These are phyloP conservation scores for Cercophora scortea DNA, from an alignment of 495 filamentous ascomycete genomes.

Conservation along the genomic window DNA sequence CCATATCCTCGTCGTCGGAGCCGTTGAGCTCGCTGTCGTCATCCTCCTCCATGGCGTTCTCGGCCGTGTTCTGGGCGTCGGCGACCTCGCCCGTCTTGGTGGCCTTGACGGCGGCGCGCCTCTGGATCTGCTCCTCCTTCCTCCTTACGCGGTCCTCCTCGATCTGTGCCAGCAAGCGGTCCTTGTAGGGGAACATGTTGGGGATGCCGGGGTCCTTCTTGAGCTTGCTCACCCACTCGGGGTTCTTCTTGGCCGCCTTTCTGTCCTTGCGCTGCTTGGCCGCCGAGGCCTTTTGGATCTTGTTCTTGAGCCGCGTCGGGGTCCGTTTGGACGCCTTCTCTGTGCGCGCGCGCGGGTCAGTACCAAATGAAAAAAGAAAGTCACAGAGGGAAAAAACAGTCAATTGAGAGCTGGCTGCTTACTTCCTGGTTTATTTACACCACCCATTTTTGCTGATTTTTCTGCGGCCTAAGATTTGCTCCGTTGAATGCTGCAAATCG, in stretches of 20 bases:
- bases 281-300: slow-evolving; percentile 89
- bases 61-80: slow-evolving; percentile 32
- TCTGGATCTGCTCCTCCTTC: slow-evolving; percentile 65
- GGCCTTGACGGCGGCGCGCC: slow-evolving; percentile 63
- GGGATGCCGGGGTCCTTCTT: slow-evolving; percentile 98
- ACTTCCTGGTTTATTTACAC: slow-evolving; percentile 48
- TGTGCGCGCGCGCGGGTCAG: slow-evolving; percentile 25
- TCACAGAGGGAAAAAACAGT: neutral
- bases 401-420: slow-evolving; percentile 8
- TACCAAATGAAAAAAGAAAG: neutral
- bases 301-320: slow-evolving; percentile 81
- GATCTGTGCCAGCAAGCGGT: slow-evolving; percentile 86
- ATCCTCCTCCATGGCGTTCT: slow-evolving; percentile 31
- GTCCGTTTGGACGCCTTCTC: slow-evolving; percentile 92
- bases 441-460: slow-evolving; percentile 26
- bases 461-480: no score
- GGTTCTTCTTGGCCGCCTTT: slow-evolving; percentile 90
- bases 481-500: no score
- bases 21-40: slow-evolving; percentile 44
- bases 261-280: slow-evolving; percentile 83
- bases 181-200: slow-evolving; percentile 96
- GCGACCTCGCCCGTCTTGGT: slow-evolving; percentile 36
- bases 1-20: slow-evolving; percentile 32
- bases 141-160: slow-evolving; percentile 77
- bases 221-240: slow-evolving; percentile 83